phyloP scores from a whole-genome alignment of 108 stramenopile genomes.

The Cyclotella distinguenda region DNA sequence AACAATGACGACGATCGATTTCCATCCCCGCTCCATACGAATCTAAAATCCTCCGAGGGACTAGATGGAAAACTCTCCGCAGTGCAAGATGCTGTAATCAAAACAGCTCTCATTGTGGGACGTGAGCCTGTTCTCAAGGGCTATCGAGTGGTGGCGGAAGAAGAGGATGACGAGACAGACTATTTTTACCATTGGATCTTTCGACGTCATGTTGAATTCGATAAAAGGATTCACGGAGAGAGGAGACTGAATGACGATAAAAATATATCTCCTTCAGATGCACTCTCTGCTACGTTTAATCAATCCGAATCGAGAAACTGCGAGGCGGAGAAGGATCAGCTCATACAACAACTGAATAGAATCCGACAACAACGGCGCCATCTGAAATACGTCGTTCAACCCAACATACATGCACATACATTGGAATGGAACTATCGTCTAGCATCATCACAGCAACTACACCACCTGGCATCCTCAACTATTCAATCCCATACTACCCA shows the following conservation, averaged over 20 bases:
- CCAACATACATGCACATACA: slow-evolving; percentile 4
- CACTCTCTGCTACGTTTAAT: background rate
- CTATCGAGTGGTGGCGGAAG: background rate
- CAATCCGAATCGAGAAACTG: background rate
- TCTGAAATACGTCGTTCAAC: slow-evolving; percentile 5
- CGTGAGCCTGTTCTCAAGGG: background rate
- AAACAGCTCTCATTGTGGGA: slow-evolving; percentile 24
- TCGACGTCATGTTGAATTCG: slow-evolving; percentile 32
- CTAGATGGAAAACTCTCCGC: slow-evolving; percentile 33
- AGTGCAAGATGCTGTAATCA: slow-evolving; percentile 31
- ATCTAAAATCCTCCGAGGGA: background rate
- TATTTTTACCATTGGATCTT: slow-evolving; percentile 35
- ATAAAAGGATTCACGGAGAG: background rate
- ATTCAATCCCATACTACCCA: slow-evolving; percentile 15
- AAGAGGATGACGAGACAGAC: slow-evolving; percentile 27
- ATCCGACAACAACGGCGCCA: slow-evolving; percentile 33
- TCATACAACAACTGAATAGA: slow-evolving; percentile 24
- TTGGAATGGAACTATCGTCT: slow-evolving; percentile 35
- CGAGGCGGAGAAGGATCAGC: slow-evolving; percentile 15
- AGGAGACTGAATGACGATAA: background rate
- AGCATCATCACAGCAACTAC: slow-evolving; percentile 14
- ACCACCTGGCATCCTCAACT: slow-evolving; percentile 9
- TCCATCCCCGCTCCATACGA: background rate
- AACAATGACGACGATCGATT: background rate
- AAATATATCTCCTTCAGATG: background rate